Percentiles rank a stretch among this genome's conserved stretches.
Evolutionary conservation across 2,329 filamentous ascomycete genomes (phyloP).

Genomic region (Paramyrothecium roridum): DNA sequence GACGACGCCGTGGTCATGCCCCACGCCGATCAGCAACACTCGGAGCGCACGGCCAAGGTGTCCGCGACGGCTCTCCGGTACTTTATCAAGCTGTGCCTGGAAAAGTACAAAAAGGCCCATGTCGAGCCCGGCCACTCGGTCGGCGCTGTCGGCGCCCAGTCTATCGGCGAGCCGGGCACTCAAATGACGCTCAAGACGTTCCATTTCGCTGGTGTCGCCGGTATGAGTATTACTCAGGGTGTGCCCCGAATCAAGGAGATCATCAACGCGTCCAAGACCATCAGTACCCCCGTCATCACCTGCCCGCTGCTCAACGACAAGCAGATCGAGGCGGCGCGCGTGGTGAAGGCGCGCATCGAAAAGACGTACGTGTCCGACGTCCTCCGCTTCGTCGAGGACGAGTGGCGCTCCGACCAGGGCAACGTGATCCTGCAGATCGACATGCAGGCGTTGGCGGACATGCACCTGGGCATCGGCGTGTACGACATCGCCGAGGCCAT

Average conservation of each 20-base stretch:
- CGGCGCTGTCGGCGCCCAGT: slow-evolving; percentile 93
- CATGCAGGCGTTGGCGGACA: slow-evolving; percentile 69
- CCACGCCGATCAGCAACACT: slow-evolving; percentile 29
- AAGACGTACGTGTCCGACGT: slow-evolving; percentile 88
- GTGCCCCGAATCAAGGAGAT: slow-evolving; percentile 99
- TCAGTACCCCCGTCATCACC: slow-evolving; percentile 90
- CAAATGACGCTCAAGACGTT: slow-evolving; percentile 99
- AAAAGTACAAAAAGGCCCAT: slow-evolving; percentile 87
- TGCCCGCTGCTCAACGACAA: slow-evolving; percentile 77
- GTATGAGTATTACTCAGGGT: slow-evolving; percentile 99
- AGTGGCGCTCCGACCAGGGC: slow-evolving; percentile 74
- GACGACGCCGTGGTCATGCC: slow-evolving; percentile 16
- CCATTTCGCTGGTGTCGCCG: slow-evolving; percentile 99
- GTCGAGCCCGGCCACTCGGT: slow-evolving; percentile 95
- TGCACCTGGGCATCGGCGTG: slow-evolving; percentile 76
- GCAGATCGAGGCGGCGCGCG: slow-evolving; percentile 75
- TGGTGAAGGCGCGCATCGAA: slow-evolving; percentile 91
- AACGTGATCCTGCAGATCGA: slow-evolving; percentile 83
- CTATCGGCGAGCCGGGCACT: slow-evolving; percentile 95
- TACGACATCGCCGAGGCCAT: slow-evolving; percentile 75
- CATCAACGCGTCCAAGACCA: slow-evolving; percentile 93
- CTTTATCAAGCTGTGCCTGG: slow-evolving; percentile 80
- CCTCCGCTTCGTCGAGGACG: slow-evolving; percentile 78
- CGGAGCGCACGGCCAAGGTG: slow-evolving; percentile 79
- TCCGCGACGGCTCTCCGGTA: slow-evolving; percentile 68